Evolutionary conservation across 2,329 filamentous ascomycete species (phyloP).

Genomic region (Fusarium sp.): DNA sequence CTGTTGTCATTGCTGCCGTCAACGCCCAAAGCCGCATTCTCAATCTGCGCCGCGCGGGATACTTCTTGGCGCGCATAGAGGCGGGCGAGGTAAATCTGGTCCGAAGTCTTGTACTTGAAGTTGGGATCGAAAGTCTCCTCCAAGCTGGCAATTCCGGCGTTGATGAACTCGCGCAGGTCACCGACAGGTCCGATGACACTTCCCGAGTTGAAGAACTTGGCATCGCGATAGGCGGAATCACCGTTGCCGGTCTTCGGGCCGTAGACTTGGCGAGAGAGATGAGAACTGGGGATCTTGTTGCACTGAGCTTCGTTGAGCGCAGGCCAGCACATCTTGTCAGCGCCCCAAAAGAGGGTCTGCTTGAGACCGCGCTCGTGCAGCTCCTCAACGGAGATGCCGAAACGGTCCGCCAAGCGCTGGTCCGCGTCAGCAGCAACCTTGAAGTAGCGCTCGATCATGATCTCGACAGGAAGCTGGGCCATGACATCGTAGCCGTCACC

Average conservation of each 20-base stretch:
- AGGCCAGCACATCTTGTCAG: slow-evolving; percentile 55
- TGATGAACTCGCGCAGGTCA: slow-evolving; percentile 47
- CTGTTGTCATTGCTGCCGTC: background rate
- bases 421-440: slow-evolving; percentile 66
- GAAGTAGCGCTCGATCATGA: slow-evolving; percentile 73
- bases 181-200: slow-evolving; percentile 58
- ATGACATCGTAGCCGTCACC: slow-evolving; percentile 73
- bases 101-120: slow-evolving; percentile 49
- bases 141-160: slow-evolving; percentile 49
- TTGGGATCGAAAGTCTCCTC: slow-evolving; percentile 51
- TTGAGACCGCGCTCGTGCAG: slow-evolving; percentile 49
- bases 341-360: slow-evolving; percentile 58
- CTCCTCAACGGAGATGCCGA: slow-evolving; percentile 56
- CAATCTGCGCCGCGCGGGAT: slow-evolving; percentile 50
- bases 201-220: slow-evolving; percentile 61
- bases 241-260: slow-evolving; percentile 53
- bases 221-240: slow-evolving; percentile 49
- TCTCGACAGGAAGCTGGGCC: slow-evolving; percentile 73
- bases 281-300: slow-evolving; percentile 55
- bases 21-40: slow-evolving; percentile 25
- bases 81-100: slow-evolving; percentile 55
- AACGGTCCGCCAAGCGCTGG: slow-evolving; percentile 61
- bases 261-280: slow-evolving; percentile 51
- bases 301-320: slow-evolving; percentile 52
- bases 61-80: slow-evolving; percentile 59